Percentiles rank a stretch among this genome's conserved stretches.
phyloP scores from a whole-genome alignment of 305 asterid species.

The Ajuga reptans region DNA sequence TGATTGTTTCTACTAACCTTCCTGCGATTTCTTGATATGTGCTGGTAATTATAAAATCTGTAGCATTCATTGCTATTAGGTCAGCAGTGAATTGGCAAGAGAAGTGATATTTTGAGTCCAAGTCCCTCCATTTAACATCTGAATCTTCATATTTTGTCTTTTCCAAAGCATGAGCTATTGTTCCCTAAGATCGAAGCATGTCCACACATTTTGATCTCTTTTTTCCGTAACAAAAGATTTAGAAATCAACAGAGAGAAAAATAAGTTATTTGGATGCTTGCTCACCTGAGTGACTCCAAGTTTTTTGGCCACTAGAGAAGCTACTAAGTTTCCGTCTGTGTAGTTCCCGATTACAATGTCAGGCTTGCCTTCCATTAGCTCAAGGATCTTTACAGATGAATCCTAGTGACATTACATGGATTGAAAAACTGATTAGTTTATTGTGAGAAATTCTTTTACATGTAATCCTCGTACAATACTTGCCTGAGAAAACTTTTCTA shows the following conservation, averaged over 20 bases:
- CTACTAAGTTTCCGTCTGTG: conserved; percentile 70
- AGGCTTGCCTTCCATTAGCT: conserved; percentile 62
- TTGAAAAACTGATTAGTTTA: conserved; percentile 1
- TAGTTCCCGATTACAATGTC: conserved; percentile 71
- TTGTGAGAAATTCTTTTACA: neutral
- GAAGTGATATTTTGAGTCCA: conserved; percentile 62
- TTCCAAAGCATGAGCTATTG: conserved; percentile 84
- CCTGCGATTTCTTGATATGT: conserved; percentile 83
- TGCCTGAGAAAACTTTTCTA: conserved; percentile 64
- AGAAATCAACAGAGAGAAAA: neutral
- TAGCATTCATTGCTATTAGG: conserved; percentile 61
- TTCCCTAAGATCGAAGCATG: conserved; percentile 36
- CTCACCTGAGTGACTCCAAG: conserved; percentile 62
- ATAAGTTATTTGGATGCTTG: neutral
- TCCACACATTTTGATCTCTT: neutral
- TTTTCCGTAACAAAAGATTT: neutral
- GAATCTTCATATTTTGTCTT: conserved; percentile 69
- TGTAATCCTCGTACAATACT: conserved; percentile 10
- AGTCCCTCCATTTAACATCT: conserved; percentile 47
- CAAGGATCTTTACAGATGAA: conserved; percentile 52
- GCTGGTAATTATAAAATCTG: conserved; percentile 67
- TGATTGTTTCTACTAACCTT: conserved; percentile 35
- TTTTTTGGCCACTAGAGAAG: conserved; percentile 54
- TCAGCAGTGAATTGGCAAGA: conserved; percentile 73
- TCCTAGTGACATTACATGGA: conserved; percentile 35